A percentile compares a stretch with the other conserved stretches of the same genome.
phyloP scores from a whole-genome alignment of 768 basidiomycete genomes.

The Rhodosporidiobolus sp. region DNA sequence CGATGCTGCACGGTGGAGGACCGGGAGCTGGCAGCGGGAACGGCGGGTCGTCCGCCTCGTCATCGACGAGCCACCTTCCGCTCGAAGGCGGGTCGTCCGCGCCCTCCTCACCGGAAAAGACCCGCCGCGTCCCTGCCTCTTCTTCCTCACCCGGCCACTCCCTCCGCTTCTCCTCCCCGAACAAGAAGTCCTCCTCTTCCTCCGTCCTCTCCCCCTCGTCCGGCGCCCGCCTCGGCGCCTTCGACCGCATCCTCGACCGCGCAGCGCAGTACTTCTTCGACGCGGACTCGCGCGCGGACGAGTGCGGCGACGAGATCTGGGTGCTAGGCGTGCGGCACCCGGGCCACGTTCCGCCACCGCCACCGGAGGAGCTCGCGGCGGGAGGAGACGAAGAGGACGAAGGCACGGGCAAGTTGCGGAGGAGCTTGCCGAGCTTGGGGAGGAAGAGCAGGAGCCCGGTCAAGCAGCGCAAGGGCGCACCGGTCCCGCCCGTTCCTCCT shows the following conservation, averaged over 20 bases:
- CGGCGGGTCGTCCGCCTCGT: neutral
- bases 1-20: constrained; percentile 26
- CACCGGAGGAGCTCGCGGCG: constrained; percentile 6
- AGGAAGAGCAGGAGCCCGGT: constrained; percentile 19
- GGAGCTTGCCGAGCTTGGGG: neutral
- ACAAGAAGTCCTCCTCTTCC: constrained; percentile 12
- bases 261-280: constrained; percentile 88
- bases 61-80: constrained; percentile 18
- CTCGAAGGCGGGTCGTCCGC: neutral
- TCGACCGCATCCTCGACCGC: constrained; percentile 73
- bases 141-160: neutral
- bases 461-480: constrained; percentile 11
- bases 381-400: neutral
- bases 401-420: neutral
- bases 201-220: neutral
- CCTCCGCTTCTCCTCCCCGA: constrained; percentile 5
- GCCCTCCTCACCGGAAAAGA: constrained; percentile 1
- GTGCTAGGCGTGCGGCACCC: constrained; percentile 76
- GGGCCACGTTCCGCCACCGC: constrained; percentile 60
- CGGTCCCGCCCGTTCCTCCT: neutral
- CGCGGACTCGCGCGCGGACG: constrained; percentile 79
- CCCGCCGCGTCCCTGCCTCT: neutral
- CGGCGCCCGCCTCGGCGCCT: constrained; percentile 28
- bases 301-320: constrained; percentile 80
- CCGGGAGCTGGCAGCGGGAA: neutral